Evolutionary conservation across 2,329 filamentous ascomycete genomes (phyloP).

Genomic region (Aureobasidium pullulans): DNA sequence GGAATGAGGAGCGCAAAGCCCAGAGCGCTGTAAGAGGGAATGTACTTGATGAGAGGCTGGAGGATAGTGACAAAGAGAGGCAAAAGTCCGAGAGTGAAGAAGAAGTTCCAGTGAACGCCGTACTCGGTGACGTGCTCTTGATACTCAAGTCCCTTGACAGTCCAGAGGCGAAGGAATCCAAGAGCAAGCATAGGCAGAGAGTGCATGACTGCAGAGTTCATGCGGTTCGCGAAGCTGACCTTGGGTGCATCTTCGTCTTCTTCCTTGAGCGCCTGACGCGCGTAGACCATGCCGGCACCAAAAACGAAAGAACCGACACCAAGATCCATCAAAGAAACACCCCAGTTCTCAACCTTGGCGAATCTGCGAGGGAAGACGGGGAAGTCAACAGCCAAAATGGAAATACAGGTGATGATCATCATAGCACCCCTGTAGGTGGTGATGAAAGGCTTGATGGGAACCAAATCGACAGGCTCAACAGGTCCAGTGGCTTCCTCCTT

Average conservation of each 20-base stretch:
- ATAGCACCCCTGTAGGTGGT: slow-evolving; percentile 86
- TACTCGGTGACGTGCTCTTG: slow-evolving; percentile 97
- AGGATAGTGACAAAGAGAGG: slow-evolving; percentile 83
- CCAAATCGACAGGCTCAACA: slow-evolving; percentile 35
- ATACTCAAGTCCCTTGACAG: slow-evolving; percentile 90
- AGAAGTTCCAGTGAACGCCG: slow-evolving; percentile 99
- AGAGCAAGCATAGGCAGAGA: slow-evolving; percentile 75
- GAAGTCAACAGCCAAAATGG: slow-evolving; percentile 97
- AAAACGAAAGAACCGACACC: slow-evolving; percentile 98
- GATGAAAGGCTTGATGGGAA: slow-evolving; percentile 85
- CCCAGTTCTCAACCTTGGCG: slow-evolving; percentile 98
- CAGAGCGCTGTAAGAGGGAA: slow-evolving; percentile 72
- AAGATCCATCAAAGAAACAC: slow-evolving; percentile 96
- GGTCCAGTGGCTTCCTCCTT: slow-evolving; percentile 19
- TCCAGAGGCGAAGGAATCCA: slow-evolving; percentile 73
- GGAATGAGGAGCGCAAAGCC: slow-evolving; percentile 59
- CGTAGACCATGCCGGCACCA: slow-evolving; percentile 83
- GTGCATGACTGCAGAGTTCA: slow-evolving; percentile 65
- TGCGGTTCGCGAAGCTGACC: slow-evolving; percentile 48
- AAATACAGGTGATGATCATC: slow-evolving; percentile 82
- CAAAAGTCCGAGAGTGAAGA: slow-evolving; percentile 86
- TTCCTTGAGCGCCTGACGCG: slow-evolving; percentile 69
- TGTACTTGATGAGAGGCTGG: slow-evolving; percentile 59
- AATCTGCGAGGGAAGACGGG: slow-evolving; percentile 86
- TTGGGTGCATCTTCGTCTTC: slow-evolving; percentile 26